A percentile compares a stretch with the other conserved stretches of the same genome.
Conservation (phyloP, 2,329 filamentous ascomycete genomes). For the Emergomyces africanus region DNA sequence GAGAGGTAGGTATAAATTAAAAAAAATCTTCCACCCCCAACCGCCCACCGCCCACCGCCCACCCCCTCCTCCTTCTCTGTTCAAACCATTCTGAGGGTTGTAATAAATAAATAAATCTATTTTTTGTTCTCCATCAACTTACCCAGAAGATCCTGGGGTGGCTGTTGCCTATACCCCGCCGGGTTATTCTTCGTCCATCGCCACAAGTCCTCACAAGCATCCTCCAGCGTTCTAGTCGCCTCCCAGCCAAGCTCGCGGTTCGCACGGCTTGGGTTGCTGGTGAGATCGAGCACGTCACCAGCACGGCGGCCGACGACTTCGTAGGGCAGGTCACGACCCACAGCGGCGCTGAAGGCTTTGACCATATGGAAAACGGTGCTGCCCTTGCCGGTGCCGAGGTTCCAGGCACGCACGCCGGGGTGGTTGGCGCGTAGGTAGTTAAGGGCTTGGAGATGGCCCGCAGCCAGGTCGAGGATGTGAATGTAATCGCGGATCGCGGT, state of each 20-base stretch:
- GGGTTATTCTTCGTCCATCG: slow-evolving; percentile 96
- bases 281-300: slow-evolving; percentile 89
- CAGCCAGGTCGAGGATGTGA: slow-evolving; percentile 81
- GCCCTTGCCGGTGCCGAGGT: slow-evolving; percentile 85
- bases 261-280: slow-evolving; percentile 75
- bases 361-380: slow-evolving; percentile 97
- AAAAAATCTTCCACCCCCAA: too few species aligned
- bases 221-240: slow-evolving; percentile 77
- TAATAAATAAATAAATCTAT: slow-evolving; percentile 1
- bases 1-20: too few species aligned
- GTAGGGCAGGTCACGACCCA: slow-evolving; percentile 77
- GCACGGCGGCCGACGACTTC: slow-evolving; percentile 69
- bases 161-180: slow-evolving; percentile 81
- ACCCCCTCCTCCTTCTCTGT: too few species aligned
- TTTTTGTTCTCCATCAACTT: slow-evolving; percentile 7
- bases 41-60: too few species aligned
- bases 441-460: slow-evolving; percentile 76
- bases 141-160: slow-evolving; percentile 69
- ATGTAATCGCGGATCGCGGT: slow-evolving; percentile 98
- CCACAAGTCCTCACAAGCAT: slow-evolving; percentile 91
- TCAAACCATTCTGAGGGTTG: too few species aligned
- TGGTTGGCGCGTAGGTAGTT: slow-evolving; percentile 75
- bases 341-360: slow-evolving; percentile 78
- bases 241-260: slow-evolving; percentile 88
- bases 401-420: slow-evolving; percentile 91